Percentiles rank a stretch among this genome's conserved stretches.
Evolutionary conservation across 768 basidiomycete species (phyloP).

Genomic region (Tylopilus rubrobrunneus): DNA sequence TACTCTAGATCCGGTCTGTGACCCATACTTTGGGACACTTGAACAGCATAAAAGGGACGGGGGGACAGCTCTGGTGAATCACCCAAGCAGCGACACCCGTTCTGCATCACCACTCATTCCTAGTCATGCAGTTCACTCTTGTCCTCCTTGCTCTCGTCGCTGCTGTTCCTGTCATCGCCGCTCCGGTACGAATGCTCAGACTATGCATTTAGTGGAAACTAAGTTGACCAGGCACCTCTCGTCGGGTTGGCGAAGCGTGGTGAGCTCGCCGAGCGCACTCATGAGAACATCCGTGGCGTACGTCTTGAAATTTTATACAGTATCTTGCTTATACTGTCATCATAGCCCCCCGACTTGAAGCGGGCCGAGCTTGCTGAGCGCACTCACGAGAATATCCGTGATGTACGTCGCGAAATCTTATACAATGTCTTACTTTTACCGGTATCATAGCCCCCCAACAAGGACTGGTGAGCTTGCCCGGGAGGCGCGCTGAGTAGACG

Average conservation of each 20-base stretch:
- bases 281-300: too few species aligned
- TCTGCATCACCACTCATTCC: background rate
- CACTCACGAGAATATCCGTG: background rate
- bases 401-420: background rate
- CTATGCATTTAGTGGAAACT: background rate
- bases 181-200: background rate
- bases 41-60: background rate
- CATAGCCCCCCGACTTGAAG: too few species aligned
- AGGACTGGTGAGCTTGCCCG: too few species aligned
- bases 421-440: background rate
- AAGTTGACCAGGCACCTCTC: background rate
- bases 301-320: too few species aligned
- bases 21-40: too few species aligned
- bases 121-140: background rate
- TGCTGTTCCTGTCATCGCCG: background rate
- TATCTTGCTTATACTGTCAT: too few species aligned
- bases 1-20: too few species aligned
- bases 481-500: too few species aligned
- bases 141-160: background rate
- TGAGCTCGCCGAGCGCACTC: background rate
- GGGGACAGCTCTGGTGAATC: background rate
- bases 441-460: too few species aligned
- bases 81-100: background rate
- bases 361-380: background rate
- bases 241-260: background rate